Evolutionary conservation across 148 eudicot genomes (phyloP).

Genomic region (Heliosperma pusillum): DNA sequence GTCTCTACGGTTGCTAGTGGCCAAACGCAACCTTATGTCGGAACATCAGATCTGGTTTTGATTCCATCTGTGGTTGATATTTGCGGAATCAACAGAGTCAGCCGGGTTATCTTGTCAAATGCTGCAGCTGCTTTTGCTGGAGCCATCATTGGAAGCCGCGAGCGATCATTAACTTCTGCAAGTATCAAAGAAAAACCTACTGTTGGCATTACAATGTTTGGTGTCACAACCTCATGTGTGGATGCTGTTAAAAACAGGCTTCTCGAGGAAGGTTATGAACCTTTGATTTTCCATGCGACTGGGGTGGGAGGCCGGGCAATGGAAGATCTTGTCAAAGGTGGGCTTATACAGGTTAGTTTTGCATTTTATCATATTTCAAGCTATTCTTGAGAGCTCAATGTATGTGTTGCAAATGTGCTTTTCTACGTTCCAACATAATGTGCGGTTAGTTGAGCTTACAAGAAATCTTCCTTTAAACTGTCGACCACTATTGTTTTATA

Average conservation of each 20-base stretch:
- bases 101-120: slow-evolving; percentile 66
- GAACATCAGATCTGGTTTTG: slow-evolving; percentile 84
- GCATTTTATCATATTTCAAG: neutral
- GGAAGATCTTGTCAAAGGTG: slow-evolving; percentile 89
- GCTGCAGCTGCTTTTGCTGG: slow-evolving; percentile 98
- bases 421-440: neutral
- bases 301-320: slow-evolving; percentile 97
- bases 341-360: slow-evolving; percentile 72
- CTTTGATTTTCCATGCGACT: slow-evolving; percentile 94
- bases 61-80: slow-evolving; percentile 95
- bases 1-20: slow-evolving; percentile 96
- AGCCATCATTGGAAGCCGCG: slow-evolving; percentile 63
- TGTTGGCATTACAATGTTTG: slow-evolving; percentile 94
- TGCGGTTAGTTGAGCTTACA: neutral
- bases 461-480: too few relatives aligned
- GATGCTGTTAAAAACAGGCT: slow-evolving; percentile 71
- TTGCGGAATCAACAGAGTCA: slow-evolving; percentile 90
- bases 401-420: slow-evolving; percentile 1
- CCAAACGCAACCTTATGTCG: slow-evolving; percentile 79
- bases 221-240: slow-evolving; percentile 93
- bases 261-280: slow-evolving; percentile 77
- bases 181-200: slow-evolving; percentile 45
- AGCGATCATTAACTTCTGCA: slow-evolving; percentile 26
- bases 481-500: neutral
- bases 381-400: neutral